Percentiles rank a stretch among this genome's conserved stretches.
These are phyloP conservation scores for Neovahlkampfia damariscottae DNA, from an alignment of 78 protist genomes.

Conservation along the genomic window DNA sequence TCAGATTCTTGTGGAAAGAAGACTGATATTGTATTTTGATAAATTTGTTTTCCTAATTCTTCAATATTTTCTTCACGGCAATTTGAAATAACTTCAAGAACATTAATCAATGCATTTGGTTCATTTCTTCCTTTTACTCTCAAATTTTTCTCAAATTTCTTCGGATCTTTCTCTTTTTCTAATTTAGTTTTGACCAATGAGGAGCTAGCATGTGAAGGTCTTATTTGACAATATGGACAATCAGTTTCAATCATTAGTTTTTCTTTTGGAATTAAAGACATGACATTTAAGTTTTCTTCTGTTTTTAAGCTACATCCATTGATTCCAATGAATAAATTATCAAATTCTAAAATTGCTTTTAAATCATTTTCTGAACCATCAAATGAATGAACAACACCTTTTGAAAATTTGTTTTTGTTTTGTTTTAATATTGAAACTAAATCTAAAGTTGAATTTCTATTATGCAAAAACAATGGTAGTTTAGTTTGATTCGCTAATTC, in stretches of 20 bases:
- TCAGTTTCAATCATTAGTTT: slow-evolving; percentile 32
- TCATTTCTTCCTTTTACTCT: slow-evolving; percentile 20
- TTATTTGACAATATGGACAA: slow-evolving; percentile 30
- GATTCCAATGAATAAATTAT: slow-evolving; percentile 36
- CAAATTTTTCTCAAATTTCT: slow-evolving; percentile 8
- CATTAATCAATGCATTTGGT: no score
- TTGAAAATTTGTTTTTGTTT: slow-evolving; percentile 8
- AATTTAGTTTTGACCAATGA: not conserved
- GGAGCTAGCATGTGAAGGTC: slow-evolving; percentile 19
- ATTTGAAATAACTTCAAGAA: no score
- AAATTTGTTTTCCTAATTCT: no score
- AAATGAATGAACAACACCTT: slow-evolving; percentile 45
- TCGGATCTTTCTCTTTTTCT: not conserved
- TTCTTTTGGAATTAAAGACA: slow-evolving; percentile 17
- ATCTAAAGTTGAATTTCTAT: slow-evolving; percentile 25
- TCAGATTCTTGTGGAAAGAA: no score
- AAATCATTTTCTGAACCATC: slow-evolving; percentile 31
- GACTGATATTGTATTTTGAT: no score
- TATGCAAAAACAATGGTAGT: slow-evolving; percentile 47
- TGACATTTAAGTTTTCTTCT: slow-evolving; percentile 16
- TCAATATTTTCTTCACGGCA: no score
- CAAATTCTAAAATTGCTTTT: not conserved
- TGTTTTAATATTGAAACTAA: slow-evolving; percentile 14
- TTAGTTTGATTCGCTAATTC: slow-evolving; percentile 22
- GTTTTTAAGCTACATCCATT: slow-evolving; percentile 36